Evolutionary conservation across 2,329 filamentous ascomycete species (phyloP), one percentile per base, ranked within the genome.

Genomic region (Calonectria pseudoturangicola): DNA sequence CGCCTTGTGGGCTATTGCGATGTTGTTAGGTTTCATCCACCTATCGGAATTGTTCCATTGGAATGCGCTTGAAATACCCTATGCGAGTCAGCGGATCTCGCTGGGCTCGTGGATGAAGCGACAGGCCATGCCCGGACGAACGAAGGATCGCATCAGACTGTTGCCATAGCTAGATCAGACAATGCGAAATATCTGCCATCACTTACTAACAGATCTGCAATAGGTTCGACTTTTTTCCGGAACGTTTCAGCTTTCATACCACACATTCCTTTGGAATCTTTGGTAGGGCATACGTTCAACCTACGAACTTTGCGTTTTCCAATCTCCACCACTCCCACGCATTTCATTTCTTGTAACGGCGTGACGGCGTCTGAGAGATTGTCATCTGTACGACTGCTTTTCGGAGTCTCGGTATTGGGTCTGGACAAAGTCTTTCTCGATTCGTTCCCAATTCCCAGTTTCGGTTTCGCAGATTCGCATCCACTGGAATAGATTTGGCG

Each of bases 181-280:
- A 9, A 28, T 16, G 10, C 25, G 10, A 36, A 21, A 64, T 6
- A 33, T 16, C 13, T 43, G 30, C 39, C n/a, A 10, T 27, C 18
- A 28, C 28, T 54, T 70, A 68, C 81, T 84, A 75, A 84, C 73
- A 30, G n/a, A 28, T 16, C n/a, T 45, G n/a, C 18, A 3, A 28
- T 65, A 85, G 84, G 83, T 85, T 85, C 81, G 83, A 79, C 82
- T 85, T 79, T 82, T 84, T 85, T 84, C 80, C 77, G 82, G 81
- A 85, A 83, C 82, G 81, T 82, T 83, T 82, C 77, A 81, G 80
- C 80, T 81, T 82, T 81, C 81, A 81, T 81, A 82, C 81, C 82
- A 84, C 82, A 80, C 82, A 80, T 83, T 84, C 83, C 83, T 83
- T 84, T 76, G 81, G 82, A 83, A 84, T 84, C 79, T 75, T 78